phyloP scores from a whole-genome alignment of 164 flowering plant genomes.

The Dillenia turbinata region DNA sequence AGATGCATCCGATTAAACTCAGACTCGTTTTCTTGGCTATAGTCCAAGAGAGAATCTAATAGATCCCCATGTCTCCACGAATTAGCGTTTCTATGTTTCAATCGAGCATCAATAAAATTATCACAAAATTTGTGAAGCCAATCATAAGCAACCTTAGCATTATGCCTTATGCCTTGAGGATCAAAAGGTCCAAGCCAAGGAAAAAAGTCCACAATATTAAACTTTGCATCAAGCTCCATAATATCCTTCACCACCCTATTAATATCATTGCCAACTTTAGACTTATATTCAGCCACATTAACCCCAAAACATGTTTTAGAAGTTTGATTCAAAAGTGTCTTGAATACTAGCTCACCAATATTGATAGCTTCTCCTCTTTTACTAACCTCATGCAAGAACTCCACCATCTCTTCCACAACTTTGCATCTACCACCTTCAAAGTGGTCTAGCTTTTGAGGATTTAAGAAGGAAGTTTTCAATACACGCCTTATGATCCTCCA shows the following conservation, averaged over 20 bases:
- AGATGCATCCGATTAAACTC: not conserved
- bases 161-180: not conserved
- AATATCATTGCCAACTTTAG: not conserved
- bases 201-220: conserved; percentile 2
- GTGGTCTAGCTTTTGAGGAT: not conserved
- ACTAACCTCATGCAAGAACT: not conserved
- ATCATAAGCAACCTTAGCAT: not conserved
- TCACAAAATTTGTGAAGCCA: not conserved
- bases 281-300: not conserved
- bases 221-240: not conserved
- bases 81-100: not conserved
- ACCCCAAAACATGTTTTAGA: not conserved
- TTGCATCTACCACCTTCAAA: not conserved
- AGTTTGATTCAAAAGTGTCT: not conserved
- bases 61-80: not conserved
- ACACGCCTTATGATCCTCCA: too few relatives aligned
- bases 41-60: conserved; percentile 1
- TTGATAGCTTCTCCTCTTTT: not conserved
- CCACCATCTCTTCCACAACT: not conserved
- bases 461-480: not conserved
- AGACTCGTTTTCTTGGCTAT: not conserved
- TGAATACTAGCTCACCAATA: not conserved
- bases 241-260: not conserved
- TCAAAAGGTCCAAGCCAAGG: not conserved
- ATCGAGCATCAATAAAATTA: not conserved